Base-by-base conservation (phyloP, 2,329 filamentous ascomycete genomes). In the Scytalidium sp. region DNA sequence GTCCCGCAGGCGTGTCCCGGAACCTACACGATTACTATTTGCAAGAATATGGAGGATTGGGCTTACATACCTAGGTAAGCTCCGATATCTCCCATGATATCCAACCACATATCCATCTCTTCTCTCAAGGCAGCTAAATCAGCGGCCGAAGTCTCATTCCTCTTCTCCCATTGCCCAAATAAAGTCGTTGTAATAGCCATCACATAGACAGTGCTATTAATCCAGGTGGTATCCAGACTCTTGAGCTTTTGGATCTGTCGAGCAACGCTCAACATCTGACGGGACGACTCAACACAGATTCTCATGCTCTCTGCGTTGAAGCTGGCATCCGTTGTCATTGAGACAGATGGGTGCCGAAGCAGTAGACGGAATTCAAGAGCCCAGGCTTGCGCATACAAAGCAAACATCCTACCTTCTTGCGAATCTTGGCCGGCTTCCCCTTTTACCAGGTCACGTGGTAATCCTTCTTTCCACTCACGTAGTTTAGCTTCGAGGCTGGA, bases 171-270 rank as follows among this genome's bases (percentile, higher is more conserved):
- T 49, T 84, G 78, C 2, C 81, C 80, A 43, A 87, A 88, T 0
- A 93, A 70, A 13, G 80, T 84, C 0, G 86, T 87, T 58, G 90
- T 88, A 50, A 89, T 84, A 21, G 86, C 86, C 41, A 85, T 82
- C 11, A 88, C 76, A 60, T 88, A 90, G 5, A 88, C 78, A 0
- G 87, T 84, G 44, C 83, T 76, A 43, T 86, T 85, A 59, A 88
- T 87, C 87, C 88, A 92, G 1, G 87, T 90, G 1, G 86, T 88
- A 61, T 93, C 88, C 3, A 92, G 70, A 41, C 82, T 83, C 60
- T 86, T 88, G 50, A 84, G 72, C 56, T 75, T 76, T 50, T 81
- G 78, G 43, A 92, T 68, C 47, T 81, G 73, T 19, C 75, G 73
- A 5, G 84, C 80, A 21, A 78, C 75, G 19, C 74, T 71, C 2